Evolutionary conservation across 2,329 filamentous ascomycete genomes (phyloP), one percentile per base, ranked within the genome.

Genomic region (Didymella exigua): DNA sequence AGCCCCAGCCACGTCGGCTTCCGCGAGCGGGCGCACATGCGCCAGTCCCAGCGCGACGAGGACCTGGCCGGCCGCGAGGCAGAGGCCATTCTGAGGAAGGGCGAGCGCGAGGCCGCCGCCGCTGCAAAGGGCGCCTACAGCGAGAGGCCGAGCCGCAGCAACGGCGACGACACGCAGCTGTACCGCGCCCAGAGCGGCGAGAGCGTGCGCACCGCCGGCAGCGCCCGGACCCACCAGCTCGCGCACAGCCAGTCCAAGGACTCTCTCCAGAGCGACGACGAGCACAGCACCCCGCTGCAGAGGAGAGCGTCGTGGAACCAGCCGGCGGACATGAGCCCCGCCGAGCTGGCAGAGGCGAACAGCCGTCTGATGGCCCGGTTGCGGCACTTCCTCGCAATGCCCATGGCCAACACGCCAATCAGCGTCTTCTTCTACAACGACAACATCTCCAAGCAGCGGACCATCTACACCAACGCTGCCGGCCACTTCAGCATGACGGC

Each of bases 371-470:
- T 97, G 87, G 87, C 90, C 47, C 84, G 95, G 48, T 82, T 99
- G 37, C 88, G 87, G 13, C 95, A 95, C 0, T 99, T 99, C 72
- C 84, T 99, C 77, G 91, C 91, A 1, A 93, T 88, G 34, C 91
- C 95, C 0, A 79, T 93, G 52, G 85, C 88, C 1, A 85, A 89
- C 45, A 84, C 87, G 18, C 88, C 93, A 0, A 88, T 99, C 48
- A 97, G 92, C 0, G 81, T 96, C 1, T 97, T 98, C 79, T 98
- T 99, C 75, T 99, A 96, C 77, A 95, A 98, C 66, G 86, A 96
- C 13, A 77, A 83, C 2, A 83, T 87, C 45, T 96, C 93, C 1
- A 88, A 92, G 65, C 96, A 93, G 24, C 85, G 89, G 47, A 96
- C 90, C 0, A 86, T 96, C 3, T 83, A 85, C 59, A 99, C 96